Base-by-base conservation (phyloP, 2,329 filamentous ascomycete species). In the Aureobasidium mangrovei region DNA sequence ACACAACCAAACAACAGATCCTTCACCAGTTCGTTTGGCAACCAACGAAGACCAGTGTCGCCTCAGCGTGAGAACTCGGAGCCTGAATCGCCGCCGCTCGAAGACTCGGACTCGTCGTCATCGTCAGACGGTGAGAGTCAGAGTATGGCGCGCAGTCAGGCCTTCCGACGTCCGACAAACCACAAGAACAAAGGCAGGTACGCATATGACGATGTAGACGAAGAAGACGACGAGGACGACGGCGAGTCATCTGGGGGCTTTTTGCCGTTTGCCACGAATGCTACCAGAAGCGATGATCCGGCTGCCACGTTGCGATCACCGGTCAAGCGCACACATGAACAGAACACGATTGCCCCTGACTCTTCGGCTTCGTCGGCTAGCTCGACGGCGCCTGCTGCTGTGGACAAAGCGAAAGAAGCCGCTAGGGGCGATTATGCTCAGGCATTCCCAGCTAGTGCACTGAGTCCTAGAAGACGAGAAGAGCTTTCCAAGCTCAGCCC, bases 401-500 rank as follows among this genome's bases (percentile, higher is more conserved):
- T 48, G 54, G 42, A 48, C 42, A 53, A 44, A 12, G 39, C 43
- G 8, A 53, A 39, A 26, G 39, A 43, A 29, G 26, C 3, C 26
- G 12, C 10, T 5, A 8, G 33, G 5, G 31, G 24, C 28, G 40
- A 38, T 5, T 44, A 53, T 35, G 24, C 26, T 9, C 39, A 38
- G 7, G 40, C 39, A 1, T 38, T 56, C 35, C 64, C 59, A 56
- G 62, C 61, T 4, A 65, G 65, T 6, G 62, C 67, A 2, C 59
- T 74, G 7, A 69, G 67, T 40, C 82, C 83, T 1, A 77, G 78
- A 26, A 77, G 82, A 27, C 77, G 77, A 10, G 74, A 77, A 5
- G 83, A 85, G 41, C 63, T 84, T 46, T 73, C 77, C 2, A 76
- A 76, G 28, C 71, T 78, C 42, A 81, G 77, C 61, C 78, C 81